phyloP scores from a whole-genome alignment of 2,329 filamentous ascomycete genomes.

The Pyrenochaeta sp. region DNA sequence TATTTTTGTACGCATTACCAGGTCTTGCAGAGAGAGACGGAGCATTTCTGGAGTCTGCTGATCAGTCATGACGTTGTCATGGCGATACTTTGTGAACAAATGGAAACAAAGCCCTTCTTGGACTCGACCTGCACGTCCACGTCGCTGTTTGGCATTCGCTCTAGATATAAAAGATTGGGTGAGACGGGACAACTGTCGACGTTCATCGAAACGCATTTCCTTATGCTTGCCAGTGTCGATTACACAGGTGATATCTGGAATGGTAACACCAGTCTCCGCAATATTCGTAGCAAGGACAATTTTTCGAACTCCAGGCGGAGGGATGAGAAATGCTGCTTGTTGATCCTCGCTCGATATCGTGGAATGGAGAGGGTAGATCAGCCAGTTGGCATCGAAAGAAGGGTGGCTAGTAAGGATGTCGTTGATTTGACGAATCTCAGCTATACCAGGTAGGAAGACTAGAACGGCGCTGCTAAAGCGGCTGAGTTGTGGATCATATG shows the following conservation, averaged over 20 bases:
- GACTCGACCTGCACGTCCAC: slow-evolving; percentile 92
- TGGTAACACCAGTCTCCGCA: slow-evolving; percentile 97
- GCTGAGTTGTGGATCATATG: slow-evolving; percentile 69
- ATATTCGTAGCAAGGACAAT: slow-evolving; percentile 98
- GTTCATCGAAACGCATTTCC: slow-evolving; percentile 96
- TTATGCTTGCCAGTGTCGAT: slow-evolving; percentile 97
- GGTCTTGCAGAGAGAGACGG: slow-evolving; percentile 88
- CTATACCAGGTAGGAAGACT: slow-evolving; percentile 94
- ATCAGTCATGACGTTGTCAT: slow-evolving; percentile 83
- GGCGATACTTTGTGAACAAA: slow-evolving; percentile 87
- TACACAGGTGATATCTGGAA: slow-evolving; percentile 96
- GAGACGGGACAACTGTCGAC: slow-evolving; percentile 85
- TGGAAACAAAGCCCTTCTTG: slow-evolving; percentile 96
- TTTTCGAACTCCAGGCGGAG: slow-evolving; percentile 82
- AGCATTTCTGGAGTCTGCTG: slow-evolving; percentile 98
- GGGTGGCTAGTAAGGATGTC: slow-evolving; percentile 82
- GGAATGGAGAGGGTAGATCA: slow-evolving; percentile 89
- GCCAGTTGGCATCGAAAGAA: slow-evolving; percentile 78
- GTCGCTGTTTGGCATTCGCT: slow-evolving; percentile 93
- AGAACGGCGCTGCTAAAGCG: slow-evolving; percentile 87
- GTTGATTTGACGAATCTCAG: slow-evolving; percentile 87
- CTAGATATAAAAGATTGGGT: slow-evolving; percentile 95
- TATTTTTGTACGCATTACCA: slow-evolving; percentile 96
- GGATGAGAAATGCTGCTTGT: slow-evolving; percentile 87
- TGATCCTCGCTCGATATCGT: slow-evolving; percentile 96